Evolutionary conservation across 192 early-diverging fungal genomes (phyloP), one percentile per base, ranked within the genome.

Genomic region (Helicostylum pulchrum): DNA sequence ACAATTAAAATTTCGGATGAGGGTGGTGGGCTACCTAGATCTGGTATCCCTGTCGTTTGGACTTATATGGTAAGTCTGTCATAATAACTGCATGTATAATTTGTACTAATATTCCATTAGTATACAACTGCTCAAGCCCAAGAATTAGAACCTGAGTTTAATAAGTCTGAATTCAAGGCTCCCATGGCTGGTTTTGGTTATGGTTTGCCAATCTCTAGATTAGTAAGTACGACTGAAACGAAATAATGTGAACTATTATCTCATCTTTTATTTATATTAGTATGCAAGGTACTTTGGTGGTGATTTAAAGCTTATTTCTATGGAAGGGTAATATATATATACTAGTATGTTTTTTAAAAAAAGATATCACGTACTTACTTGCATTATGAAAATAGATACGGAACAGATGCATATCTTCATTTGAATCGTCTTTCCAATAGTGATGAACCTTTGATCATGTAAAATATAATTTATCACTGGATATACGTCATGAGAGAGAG

Each of bases 221-320:
- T 91, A 58, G 77, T 78, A 75, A 17, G 67, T 59, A 26, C 26
- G 2, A 26, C 26, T 26, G 26, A 26, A 26, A 14, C 44, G 15
- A 45, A 0, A 45, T 9, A 15, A 45, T 14, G 4, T 15, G 1
- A 3, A 45, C 15, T 26, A 26, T 26, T 26, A 26, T 26, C 26
- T 26, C 26, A 26, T 26, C 31, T 48, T 7, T 39, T 26, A 31
- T 52, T 14, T 45, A 43, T 53, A 43, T 51, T 75, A 84, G 54
- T 98, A 98, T 78, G 91, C 95, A 1, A 85, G 95, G 34, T 98
- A 98, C 67, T 96, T 96, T 85, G 95, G 95, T 58, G 95, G 95
- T 48, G 93, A 98, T 72, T 78, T 98, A 65, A 87, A 90, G 71
- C 79, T 96, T 52, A 94, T 94, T 46, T 91, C 89, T 43, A 96